Evolutionary conservation across 2,329 filamentous ascomycete genomes (phyloP).

Genomic region (Cladosporium sp.): DNA sequence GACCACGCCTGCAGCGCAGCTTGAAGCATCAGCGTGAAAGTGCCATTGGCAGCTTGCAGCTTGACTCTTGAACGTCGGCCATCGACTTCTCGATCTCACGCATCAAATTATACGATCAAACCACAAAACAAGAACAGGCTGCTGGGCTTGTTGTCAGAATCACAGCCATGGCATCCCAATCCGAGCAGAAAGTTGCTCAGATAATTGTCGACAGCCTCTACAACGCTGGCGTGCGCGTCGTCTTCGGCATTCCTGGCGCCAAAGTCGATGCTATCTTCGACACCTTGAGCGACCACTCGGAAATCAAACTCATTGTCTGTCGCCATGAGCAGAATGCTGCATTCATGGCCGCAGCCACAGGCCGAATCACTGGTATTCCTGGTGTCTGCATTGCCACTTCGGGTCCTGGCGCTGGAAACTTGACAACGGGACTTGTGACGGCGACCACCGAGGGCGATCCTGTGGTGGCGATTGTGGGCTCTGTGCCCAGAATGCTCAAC

Average conservation of each 20-base stretch:
- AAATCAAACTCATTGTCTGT: slow-evolving; percentile 46
- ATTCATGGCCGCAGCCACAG: slow-evolving; percentile 47
- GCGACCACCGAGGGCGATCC: slow-evolving; percentile 48
- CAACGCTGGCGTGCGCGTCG: slow-evolving; percentile 43
- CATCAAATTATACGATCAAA: neutral
- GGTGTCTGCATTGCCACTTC: slow-evolving; percentile 47
- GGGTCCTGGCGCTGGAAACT: slow-evolving; percentile 46
- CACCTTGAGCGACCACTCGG: slow-evolving; percentile 42
- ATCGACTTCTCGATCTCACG: neutral
- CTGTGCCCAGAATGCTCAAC: slow-evolving; percentile 41
- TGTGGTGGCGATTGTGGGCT: slow-evolving; percentile 47
- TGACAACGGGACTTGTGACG: slow-evolving; percentile 45
- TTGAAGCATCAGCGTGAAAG: neutral
- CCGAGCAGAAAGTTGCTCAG: slow-evolving; percentile 23
- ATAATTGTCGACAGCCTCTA: slow-evolving; percentile 33
- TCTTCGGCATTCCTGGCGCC: slow-evolving; percentile 48
- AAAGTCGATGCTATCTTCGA: slow-evolving; percentile 49
- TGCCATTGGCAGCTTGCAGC: neutral
- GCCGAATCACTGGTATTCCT: slow-evolving; percentile 43
- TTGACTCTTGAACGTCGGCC: neutral
- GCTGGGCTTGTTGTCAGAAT: neutral
- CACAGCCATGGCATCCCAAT: neutral
- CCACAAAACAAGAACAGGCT: too few relatives aligned
- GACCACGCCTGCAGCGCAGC: neutral
- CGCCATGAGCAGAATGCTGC: slow-evolving; percentile 50